Evolutionary conservation across 768 basidiomycete species (phyloP).

Genomic region (Trametopsis cervina): DNA sequence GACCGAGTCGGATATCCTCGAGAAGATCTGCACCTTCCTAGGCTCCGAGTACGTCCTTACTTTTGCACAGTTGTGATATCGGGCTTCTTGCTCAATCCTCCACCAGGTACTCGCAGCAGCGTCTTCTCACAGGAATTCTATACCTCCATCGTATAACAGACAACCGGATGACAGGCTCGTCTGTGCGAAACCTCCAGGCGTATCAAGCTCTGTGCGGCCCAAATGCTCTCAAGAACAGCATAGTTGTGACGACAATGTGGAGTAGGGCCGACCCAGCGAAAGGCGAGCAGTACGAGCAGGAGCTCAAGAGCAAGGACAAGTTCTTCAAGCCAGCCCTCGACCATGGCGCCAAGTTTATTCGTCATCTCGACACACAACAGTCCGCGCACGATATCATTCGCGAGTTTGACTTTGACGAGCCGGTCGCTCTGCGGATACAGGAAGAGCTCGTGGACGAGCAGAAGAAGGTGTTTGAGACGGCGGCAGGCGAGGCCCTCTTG

Average conservation of each 20-base stretch:
- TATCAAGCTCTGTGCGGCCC: slow-evolving; percentile 16
- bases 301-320: slow-evolving; percentile 11
- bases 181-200: slow-evolving; percentile 7
- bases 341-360: slow-evolving; percentile 9
- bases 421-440: slow-evolving; percentile 11
- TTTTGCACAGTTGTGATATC: slow-evolving; percentile 11
- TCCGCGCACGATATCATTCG: slow-evolving; percentile 14
- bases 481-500: slow-evolving; percentile 13
- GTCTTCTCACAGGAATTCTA: slow-evolving; percentile 12
- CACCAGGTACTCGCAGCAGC: slow-evolving; percentile 10
- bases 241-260: slow-evolving; percentile 21
- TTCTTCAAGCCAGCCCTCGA: slow-evolving; percentile 16
- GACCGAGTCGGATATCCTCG: slow-evolving; percentile 13
- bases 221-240: slow-evolving; percentile 14
- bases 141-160: slow-evolving; percentile 19
- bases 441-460: slow-evolving; percentile 12
- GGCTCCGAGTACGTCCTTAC: slow-evolving; percentile 9
- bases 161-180: slow-evolving; percentile 11
- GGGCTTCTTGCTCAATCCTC: slow-evolving; percentile 6
- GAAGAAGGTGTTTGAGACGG: slow-evolving; percentile 11
- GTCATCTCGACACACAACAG: slow-evolving; percentile 12
- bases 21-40: slow-evolving; percentile 12
- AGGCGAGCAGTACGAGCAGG: slow-evolving; percentile 13
- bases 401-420: slow-evolving; percentile 5
- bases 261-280: slow-evolving; percentile 6